These are phyloP conservation scores for Wallacemonas sp. DNA, from an alignment of 208 protist species.

Conservation along the genomic window DNA sequence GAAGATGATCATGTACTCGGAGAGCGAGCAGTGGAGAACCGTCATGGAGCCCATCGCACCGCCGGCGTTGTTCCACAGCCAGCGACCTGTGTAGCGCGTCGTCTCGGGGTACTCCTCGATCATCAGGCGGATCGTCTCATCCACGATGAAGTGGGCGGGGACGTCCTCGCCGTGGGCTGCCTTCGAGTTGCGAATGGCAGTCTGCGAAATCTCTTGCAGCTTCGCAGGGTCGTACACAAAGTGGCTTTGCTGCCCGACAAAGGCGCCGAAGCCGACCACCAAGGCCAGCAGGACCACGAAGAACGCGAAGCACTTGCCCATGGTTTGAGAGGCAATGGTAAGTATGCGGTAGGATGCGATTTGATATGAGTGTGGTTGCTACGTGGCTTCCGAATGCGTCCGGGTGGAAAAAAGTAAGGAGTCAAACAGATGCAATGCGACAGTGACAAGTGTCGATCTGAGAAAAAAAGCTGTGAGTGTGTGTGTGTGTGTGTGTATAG, in stretches of 20 bases:
- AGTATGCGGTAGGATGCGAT: neutral
- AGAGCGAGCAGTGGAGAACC: slow-evolving; percentile 89
- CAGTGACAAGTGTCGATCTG: neutral
- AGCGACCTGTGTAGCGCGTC: slow-evolving; percentile 59
- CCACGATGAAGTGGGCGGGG: slow-evolving; percentile 34
- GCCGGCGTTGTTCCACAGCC: slow-evolving; percentile 92
- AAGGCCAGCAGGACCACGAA: slow-evolving; percentile 34
- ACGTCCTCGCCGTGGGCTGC: slow-evolving; percentile 36
- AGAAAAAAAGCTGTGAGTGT: slow-evolving; percentile 5
- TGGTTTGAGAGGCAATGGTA: neutral
- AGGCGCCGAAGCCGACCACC: slow-evolving; percentile 43
- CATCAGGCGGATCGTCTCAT: slow-evolving; percentile 66
- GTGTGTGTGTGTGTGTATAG: neutral
- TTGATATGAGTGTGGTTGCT: too few species aligned
- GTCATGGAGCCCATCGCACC: slow-evolving; percentile 93
- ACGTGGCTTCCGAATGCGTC: too few species aligned
- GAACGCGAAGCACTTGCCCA: slow-evolving; percentile 19
- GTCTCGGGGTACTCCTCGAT: slow-evolving; percentile 68
- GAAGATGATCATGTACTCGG: slow-evolving; percentile 94
- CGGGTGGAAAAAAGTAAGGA: slow-evolving; percentile 15
- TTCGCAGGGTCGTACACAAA: slow-evolving; percentile 76
- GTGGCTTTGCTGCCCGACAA: slow-evolving; percentile 59
- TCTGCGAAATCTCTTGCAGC: slow-evolving; percentile 69
- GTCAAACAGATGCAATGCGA: slow-evolving; percentile 2
- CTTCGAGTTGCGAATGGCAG: slow-evolving; percentile 67